Base-by-base conservation (phyloP, 2,329 filamentous ascomycete species). In the Curvularia spicifera region DNA sequence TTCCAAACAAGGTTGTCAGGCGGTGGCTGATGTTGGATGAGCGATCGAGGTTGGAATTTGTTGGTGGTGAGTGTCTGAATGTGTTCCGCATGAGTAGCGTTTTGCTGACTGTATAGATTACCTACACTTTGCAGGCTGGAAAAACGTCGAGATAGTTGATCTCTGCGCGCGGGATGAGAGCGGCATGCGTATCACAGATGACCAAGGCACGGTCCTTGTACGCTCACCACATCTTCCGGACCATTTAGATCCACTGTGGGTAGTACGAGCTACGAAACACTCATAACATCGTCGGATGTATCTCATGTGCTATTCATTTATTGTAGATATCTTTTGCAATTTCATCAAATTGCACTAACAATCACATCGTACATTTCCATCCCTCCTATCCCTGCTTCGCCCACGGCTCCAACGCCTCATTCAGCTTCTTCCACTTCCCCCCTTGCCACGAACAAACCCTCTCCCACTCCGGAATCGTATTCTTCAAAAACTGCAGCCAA, bases 91-190 rank as follows among this genome's bases (percentile, higher is more conserved):
- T 29, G 9, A 31, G 13, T 1, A n/a, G 13, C 13, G 8, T 8
- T 15, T 12, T 39, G 28, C 40, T 56, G 26, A 51, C 18, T 22
- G 24, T 20, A 44, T 29, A 71, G 67, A 84, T 56, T 85, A 82
- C 64, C 70, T 85, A 57, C 78, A 79, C 67, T 82, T 81, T 65
- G 77, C 80, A 6, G 82, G 81, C 0, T 85, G 82, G 82, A 76
- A 74, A 33, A 67, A 79, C n/a, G 79, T 85, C 29, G 82, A 84
- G 73, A 81, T 84, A 61, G 78, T 84, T n/a, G 78, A 82, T 53
- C 60, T 83, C n/a, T 80, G 78, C 60, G 76, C 80, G 59, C 75
- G 76, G 24, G 75, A 75, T n/a, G 62, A 63, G 15, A 56, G 59
- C 4, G 68, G 67, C 0, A 44, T 56, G 31, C 62, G 67, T 24